A percentile compares a stretch with the other conserved stretches of the same genome.
Evolutionary conservation across 441 rosid genomes (phyloP).

Genomic region (Populus tomentosa): DNA sequence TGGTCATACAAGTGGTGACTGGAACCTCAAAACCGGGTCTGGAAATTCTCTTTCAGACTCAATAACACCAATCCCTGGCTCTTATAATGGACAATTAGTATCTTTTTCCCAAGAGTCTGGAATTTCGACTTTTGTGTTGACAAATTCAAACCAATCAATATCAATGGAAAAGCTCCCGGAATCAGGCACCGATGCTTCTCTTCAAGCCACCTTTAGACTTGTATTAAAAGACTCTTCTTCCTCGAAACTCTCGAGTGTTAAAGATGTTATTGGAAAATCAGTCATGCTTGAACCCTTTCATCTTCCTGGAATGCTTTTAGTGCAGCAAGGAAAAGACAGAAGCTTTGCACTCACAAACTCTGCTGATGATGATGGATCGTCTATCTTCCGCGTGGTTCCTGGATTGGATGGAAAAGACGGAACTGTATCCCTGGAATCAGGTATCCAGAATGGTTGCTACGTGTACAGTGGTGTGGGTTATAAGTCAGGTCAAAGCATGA

Average conservation of each 20-base stretch:
- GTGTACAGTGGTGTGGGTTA: conserved; percentile 39
- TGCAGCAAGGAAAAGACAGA: conserved; percentile 29
- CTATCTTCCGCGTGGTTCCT: conserved; percentile 46
- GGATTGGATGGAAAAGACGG: conserved; percentile 65
- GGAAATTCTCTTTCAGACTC: conserved; percentile 37
- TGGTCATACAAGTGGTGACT: conserved; percentile 57
- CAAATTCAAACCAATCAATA: conserved; percentile 61
- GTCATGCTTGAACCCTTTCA: conserved; percentile 77
- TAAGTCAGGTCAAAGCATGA: conserved; percentile 32
- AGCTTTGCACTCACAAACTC: conserved; percentile 34
- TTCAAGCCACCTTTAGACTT: conserved; percentile 61
- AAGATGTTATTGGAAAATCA: conserved; percentile 38
- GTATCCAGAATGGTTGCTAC: conserved; percentile 49
- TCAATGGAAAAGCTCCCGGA: conserved; percentile 48
- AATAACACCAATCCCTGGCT: conserved; percentile 54
- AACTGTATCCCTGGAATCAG: conserved; percentile 58
- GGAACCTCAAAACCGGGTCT: conserved; percentile 54
- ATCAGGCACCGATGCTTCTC: conserved; percentile 56
- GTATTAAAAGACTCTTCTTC: conserved; percentile 25
- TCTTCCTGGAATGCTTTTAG: conserved; percentile 72
- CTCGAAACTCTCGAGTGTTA: not conserved
- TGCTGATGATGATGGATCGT: conserved; percentile 19
- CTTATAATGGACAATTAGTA: conserved; percentile 46
- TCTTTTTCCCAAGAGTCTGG: conserved; percentile 59
- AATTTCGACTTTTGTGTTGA: conserved; percentile 41